Evolutionary conservation across 2,329 filamentous ascomycete genomes (phyloP).

Genomic region (Cladosporium velox): DNA sequence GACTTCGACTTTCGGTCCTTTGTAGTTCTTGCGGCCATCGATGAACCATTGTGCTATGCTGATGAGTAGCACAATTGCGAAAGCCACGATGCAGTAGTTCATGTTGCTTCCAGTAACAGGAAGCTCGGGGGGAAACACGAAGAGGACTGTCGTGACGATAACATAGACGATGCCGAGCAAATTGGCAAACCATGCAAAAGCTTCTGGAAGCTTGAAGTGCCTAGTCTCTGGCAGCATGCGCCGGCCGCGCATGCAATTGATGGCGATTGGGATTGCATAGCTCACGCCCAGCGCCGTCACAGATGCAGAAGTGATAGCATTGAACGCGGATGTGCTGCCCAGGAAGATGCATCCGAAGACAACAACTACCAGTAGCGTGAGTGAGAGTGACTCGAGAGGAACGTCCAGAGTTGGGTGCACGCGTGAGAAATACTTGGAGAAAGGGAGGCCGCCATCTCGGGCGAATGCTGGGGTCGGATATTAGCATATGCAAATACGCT

Average conservation of each 20-base stretch:
- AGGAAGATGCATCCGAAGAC: slow-evolving; percentile 42
- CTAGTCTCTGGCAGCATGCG: slow-evolving; percentile 61
- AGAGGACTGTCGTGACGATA: slow-evolving; percentile 70
- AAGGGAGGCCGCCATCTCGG: slow-evolving; percentile 39
- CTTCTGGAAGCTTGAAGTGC: slow-evolving; percentile 57
- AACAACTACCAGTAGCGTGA: slow-evolving; percentile 37
- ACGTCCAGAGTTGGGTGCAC: slow-evolving; percentile 40
- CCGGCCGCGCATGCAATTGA: slow-evolving; percentile 68
- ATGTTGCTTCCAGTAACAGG: slow-evolving; percentile 68
- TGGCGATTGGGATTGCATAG: slow-evolving; percentile 71
- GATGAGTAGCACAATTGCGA: slow-evolving; percentile 60
- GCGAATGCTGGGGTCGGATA: slow-evolving; percentile 34
- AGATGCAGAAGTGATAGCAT: slow-evolving; percentile 48
- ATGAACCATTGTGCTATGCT: slow-evolving; percentile 61
- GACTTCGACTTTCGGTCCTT: slow-evolving; percentile 46
- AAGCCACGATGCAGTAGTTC: slow-evolving; percentile 63
- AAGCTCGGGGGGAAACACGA: slow-evolving; percentile 69
- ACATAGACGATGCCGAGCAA: slow-evolving; percentile 64
- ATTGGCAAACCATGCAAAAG: slow-evolving; percentile 63
- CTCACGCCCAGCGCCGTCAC: slow-evolving; percentile 72
- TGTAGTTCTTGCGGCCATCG: slow-evolving; percentile 63
- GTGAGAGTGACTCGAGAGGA: slow-evolving; percentile 37
- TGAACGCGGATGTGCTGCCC: slow-evolving; percentile 41
- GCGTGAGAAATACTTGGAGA: slow-evolving; percentile 37
- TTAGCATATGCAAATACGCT: neutral